phyloP scores from a whole-genome alignment of 495 filamentous ascomycete genomes.

The Podospora conica region DNA sequence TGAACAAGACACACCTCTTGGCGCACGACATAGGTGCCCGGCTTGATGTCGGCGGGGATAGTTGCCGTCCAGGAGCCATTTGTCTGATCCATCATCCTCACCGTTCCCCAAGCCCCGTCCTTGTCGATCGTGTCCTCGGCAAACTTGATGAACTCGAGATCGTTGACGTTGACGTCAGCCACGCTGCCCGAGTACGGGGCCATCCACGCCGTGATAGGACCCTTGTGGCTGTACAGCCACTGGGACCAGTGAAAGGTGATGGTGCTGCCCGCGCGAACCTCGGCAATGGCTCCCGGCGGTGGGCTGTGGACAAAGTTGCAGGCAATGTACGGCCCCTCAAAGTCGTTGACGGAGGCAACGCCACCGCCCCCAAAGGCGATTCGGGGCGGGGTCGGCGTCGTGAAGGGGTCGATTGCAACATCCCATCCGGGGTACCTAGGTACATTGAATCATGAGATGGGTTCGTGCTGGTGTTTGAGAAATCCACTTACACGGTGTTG shows the following conservation, averaged over 20 bases:
- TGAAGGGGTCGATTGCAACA: slow-evolving; percentile 15
- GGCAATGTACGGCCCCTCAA: slow-evolving; percentile 48
- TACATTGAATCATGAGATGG: background rate
- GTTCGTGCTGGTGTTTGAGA: background rate
- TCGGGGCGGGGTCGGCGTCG: slow-evolving; percentile 4
- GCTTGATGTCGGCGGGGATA: slow-evolving; percentile 48
- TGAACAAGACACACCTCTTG: slow-evolving; percentile 45
- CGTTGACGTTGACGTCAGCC: slow-evolving; percentile 51
- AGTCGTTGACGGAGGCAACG: slow-evolving; percentile 40
- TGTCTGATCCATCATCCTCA: slow-evolving; percentile 38
- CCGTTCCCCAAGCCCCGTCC: slow-evolving; percentile 43
- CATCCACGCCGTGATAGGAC: slow-evolving; percentile 48
- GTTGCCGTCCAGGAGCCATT: slow-evolving; percentile 54
- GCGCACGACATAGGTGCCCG: slow-evolving; percentile 57
- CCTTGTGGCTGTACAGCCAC: slow-evolving; percentile 58
- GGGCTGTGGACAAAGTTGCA: slow-evolving; percentile 53
- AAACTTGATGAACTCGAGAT: slow-evolving; percentile 63
- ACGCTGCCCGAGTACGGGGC: slow-evolving; percentile 17
- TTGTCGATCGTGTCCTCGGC: slow-evolving; percentile 47
- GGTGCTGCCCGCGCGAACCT: slow-evolving; percentile 44
- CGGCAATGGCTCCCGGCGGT: slow-evolving; percentile 39
- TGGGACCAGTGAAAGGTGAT: slow-evolving; percentile 51
- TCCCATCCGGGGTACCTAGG: slow-evolving; percentile 21
- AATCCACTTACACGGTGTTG: slow-evolving; percentile 14
- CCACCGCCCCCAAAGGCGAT: slow-evolving; percentile 20